A percentile compares a stretch with the other conserved stretches of the same genome.
These are phyloP conservation scores for Arthrobotrys entomopaga DNA, from an alignment of 2,329 filamentous ascomycete species.

Conservation along the genomic window DNA sequence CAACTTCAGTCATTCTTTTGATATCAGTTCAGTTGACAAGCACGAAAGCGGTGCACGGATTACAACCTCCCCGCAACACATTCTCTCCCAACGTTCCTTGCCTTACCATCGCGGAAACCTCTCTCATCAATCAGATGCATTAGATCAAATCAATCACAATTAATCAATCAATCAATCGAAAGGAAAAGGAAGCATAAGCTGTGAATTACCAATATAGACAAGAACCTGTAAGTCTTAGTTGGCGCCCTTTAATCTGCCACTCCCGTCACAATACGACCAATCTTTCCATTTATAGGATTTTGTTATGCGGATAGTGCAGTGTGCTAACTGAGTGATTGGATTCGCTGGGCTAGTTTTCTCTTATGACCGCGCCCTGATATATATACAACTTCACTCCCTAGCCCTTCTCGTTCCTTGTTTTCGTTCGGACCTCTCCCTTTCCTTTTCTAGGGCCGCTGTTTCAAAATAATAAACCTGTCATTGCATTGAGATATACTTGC, in stretches of 20 bases:
- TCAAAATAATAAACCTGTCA: slow-evolving; percentile 18
- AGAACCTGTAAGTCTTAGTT: slow-evolving; percentile 11
- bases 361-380: slow-evolving; percentile 45
- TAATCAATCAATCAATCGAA: too few relatives aligned
- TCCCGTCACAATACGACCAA: background rate
- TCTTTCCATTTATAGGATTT: slow-evolving; percentile 4
- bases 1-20: slow-evolving; percentile 48
- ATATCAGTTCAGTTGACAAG: slow-evolving; percentile 17
- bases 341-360: slow-evolving; percentile 7
- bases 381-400: slow-evolving; percentile 31
- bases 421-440: slow-evolving; percentile 8
- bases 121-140: slow-evolving; percentile 15
- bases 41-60: slow-evolving; percentile 14
- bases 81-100: slow-evolving; percentile 8
- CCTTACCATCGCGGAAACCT: slow-evolving; percentile 39
- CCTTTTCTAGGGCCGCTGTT: background rate
- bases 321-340: background rate
- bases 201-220: slow-evolving; percentile 7
- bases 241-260: slow-evolving; percentile 13
- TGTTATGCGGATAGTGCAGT: background rate
- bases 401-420: background rate
- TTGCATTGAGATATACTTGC: slow-evolving; percentile 9
- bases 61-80: slow-evolving; percentile 33
- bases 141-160: background rate
- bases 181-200: background rate